phyloP scores from a whole-genome alignment of 75 land plant species.

The Pseudotsuga menziesii region DNA sequence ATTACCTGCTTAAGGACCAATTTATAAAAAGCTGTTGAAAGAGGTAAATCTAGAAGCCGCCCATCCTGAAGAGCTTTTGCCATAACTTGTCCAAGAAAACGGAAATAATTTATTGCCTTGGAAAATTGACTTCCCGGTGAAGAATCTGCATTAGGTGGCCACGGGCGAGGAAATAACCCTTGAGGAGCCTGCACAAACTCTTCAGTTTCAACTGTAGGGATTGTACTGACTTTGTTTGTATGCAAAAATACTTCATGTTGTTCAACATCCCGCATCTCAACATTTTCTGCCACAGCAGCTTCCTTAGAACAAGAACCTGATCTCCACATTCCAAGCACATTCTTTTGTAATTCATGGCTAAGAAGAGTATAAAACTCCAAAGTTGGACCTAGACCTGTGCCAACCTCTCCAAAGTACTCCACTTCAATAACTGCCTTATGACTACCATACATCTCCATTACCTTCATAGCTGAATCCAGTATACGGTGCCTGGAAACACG shows the following conservation, averaged over 20 bases:
- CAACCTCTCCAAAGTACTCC: constrained; percentile 82
- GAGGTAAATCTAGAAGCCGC: constrained; percentile 68
- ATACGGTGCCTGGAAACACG: constrained; percentile 55
- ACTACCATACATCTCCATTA: constrained; percentile 62
- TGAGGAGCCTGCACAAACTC: constrained; percentile 24
- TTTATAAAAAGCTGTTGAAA: constrained; percentile 75
- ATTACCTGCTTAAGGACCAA: constrained; percentile 72
- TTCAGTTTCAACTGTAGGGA: constrained; percentile 9
- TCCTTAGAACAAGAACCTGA: constrained; percentile 9
- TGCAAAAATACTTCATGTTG: background rate
- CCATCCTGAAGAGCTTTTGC: constrained; percentile 88
- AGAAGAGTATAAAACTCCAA: constrained; percentile 89
- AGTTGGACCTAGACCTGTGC: constrained; percentile 94
- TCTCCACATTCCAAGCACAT: constrained; percentile 70
- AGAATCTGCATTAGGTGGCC: constrained; percentile 21
- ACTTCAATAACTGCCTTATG: constrained; percentile 62
- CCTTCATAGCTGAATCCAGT: constrained; percentile 76
- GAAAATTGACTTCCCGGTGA: constrained; percentile 27
- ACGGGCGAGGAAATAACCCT: constrained; percentile 88
- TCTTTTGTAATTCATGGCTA: constrained; percentile 79
- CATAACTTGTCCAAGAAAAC: constrained; percentile 63
- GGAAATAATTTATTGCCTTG: constrained; percentile 46
- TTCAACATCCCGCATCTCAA: background rate
- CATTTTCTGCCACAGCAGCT: background rate
- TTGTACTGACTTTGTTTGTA: background rate